Evolutionary conservation across 108 stramenopile genomes (phyloP).

Genomic region (Aureococcus anophagefferens): DNA sequence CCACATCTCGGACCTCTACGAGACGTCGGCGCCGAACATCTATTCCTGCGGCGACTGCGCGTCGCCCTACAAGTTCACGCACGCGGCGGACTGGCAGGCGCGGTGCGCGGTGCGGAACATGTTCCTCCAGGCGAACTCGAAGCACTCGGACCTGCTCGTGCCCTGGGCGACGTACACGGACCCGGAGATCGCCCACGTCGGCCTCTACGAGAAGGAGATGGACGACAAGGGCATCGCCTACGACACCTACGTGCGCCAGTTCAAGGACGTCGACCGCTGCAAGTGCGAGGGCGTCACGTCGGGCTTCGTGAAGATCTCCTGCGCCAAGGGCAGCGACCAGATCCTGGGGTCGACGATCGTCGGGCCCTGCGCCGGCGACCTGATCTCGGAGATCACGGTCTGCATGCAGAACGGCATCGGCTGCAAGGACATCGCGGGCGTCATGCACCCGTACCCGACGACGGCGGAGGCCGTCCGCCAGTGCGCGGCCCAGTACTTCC

Average conservation of each 20-base stretch:
- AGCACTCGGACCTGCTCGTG: slow-evolving; percentile 56
- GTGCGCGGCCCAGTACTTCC: slow-evolving; percentile 41
- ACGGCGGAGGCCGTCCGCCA: slow-evolving; percentile 54
- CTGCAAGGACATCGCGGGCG: slow-evolving; percentile 49
- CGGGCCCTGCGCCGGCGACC: slow-evolving; percentile 67
- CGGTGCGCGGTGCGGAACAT: slow-evolving; percentile 70
- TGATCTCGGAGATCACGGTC: slow-evolving; percentile 71
- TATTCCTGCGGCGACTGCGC: slow-evolving; percentile 73
- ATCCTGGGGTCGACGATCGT: slow-evolving; percentile 75
- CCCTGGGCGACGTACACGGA: slow-evolving; percentile 76
- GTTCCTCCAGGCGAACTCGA: slow-evolving; percentile 64
- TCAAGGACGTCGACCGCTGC: slow-evolving; percentile 68
- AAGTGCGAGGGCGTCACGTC: slow-evolving; percentile 58
- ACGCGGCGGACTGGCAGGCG: slow-evolving; percentile 76
- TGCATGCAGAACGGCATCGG: slow-evolving; percentile 68
- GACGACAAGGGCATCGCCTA: slow-evolving; percentile 54
- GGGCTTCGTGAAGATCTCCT: slow-evolving; percentile 71
- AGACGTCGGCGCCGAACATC: slow-evolving; percentile 55
- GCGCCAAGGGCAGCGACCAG: slow-evolving; percentile 52
- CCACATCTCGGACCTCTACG: slow-evolving; percentile 63
- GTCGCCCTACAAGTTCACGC: slow-evolving; percentile 71
- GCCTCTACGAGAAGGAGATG: slow-evolving; percentile 61
- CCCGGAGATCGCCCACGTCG: slow-evolving; percentile 79
- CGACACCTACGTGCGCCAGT: slow-evolving; percentile 50
- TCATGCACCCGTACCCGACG: slow-evolving; percentile 84